Evolutionary conservation across 2,329 filamentous ascomycete genomes (phyloP).

Genomic region (Bipolaris sorokiniana): DNA sequence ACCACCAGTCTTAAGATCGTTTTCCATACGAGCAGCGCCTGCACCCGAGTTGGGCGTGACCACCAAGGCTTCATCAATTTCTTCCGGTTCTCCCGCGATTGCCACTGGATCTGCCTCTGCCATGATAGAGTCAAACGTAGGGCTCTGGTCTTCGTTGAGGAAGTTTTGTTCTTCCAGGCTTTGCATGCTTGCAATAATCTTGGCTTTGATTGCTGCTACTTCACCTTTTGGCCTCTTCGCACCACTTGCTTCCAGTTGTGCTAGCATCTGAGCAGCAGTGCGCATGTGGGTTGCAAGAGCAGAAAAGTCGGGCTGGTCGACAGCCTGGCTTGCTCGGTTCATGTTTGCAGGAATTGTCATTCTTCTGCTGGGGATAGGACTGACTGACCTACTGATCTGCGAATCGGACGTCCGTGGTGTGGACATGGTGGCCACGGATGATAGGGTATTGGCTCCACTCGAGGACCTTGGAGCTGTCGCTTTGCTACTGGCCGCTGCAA

Average conservation of each 20-base stretch:
- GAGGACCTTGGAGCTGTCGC: slow-evolving; percentile 60
- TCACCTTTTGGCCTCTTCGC: slow-evolving; percentile 80
- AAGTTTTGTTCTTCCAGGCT: slow-evolving; percentile 86
- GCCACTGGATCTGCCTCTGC: slow-evolving; percentile 68
- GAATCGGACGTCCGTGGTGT: slow-evolving; percentile 74
- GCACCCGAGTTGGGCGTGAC: slow-evolving; percentile 69
- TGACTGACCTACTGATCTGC: slow-evolving; percentile 71
- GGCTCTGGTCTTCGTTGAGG: slow-evolving; percentile 71
- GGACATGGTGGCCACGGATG: slow-evolving; percentile 64
- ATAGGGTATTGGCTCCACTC: slow-evolving; percentile 66
- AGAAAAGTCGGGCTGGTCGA: slow-evolving; percentile 80
- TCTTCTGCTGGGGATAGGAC: slow-evolving; percentile 66
- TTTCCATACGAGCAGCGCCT: slow-evolving; percentile 84
- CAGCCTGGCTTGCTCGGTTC: slow-evolving; percentile 58
- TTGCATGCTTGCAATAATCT: slow-evolving; percentile 91
- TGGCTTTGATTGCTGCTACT: slow-evolving; percentile 81
- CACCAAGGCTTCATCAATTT: slow-evolving; percentile 63
- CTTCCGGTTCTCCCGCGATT: slow-evolving; percentile 57
- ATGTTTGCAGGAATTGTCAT: slow-evolving; percentile 61
- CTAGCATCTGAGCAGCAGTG: slow-evolving; percentile 84
- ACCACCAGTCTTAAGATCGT: slow-evolving; percentile 84
- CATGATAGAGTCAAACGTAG: slow-evolving; percentile 84
- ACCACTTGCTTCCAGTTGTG: slow-evolving; percentile 79
- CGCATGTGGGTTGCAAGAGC: slow-evolving; percentile 87
- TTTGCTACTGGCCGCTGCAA: slow-evolving; percentile 31